Conservation (phyloP, 1,284 basidiomycete species). For the Sporisorium sorghi region DNA sequence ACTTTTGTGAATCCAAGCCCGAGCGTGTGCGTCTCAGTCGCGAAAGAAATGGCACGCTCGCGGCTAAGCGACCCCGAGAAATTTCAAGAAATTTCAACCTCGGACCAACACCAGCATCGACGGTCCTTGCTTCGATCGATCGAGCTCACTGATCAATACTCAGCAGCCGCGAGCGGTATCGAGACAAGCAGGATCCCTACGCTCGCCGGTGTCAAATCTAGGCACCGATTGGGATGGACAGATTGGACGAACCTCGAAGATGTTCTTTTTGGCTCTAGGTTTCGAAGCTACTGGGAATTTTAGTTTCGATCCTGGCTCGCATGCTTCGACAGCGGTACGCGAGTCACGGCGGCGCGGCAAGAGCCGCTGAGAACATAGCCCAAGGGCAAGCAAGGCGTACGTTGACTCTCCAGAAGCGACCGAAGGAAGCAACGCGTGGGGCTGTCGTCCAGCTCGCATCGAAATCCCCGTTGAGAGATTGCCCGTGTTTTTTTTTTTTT, state of each 20-base stretch:
- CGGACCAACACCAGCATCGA: not conserved
- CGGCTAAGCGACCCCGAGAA: too few relatives aligned
- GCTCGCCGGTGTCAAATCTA: not conserved
- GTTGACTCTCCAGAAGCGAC: too few relatives aligned
- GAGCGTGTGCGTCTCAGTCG: not conserved
- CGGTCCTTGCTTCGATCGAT: too few relatives aligned
- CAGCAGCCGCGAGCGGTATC: too few relatives aligned
- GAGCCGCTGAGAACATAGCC: not conserved
- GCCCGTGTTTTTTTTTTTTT: too few relatives aligned
- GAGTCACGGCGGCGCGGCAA: not conserved
- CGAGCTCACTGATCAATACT: too few relatives aligned
- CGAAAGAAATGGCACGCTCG: not conserved
- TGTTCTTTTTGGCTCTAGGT: not conserved
- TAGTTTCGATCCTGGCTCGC: not conserved
- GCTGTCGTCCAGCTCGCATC: too few relatives aligned
- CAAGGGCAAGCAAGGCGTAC: too few relatives aligned
- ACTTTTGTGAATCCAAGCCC: not conserved
- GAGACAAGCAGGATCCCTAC: too few relatives aligned
- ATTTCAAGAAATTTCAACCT: too few relatives aligned
- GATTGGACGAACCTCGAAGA: not conserved
- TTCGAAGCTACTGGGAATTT: not conserved
- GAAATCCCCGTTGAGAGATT: too few relatives aligned
- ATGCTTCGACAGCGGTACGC: not conserved
- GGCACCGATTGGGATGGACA: not conserved
- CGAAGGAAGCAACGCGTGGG: too few relatives aligned